Percentiles rank a stretch among this genome's conserved stretches.
Conservation (phyloP, 306 rosid genomes). For the Ormosia emarginata region DNA sequence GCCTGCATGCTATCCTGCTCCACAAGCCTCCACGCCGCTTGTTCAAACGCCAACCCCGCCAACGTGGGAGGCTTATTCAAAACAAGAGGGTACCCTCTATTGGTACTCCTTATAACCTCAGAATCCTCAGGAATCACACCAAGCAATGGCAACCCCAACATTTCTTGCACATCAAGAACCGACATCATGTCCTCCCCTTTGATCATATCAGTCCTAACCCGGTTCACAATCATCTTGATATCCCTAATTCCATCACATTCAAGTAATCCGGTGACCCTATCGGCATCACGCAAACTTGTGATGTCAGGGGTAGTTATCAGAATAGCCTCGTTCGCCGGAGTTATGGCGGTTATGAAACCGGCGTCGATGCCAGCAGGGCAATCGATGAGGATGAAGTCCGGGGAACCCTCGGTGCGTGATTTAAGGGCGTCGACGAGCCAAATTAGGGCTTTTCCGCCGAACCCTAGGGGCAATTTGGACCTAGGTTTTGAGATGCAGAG, state of each 20-base stretch:
- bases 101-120: conserved; percentile 92
- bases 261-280: conserved; percentile 79
- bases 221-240: conserved; percentile 92
- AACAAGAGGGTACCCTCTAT: conserved; percentile 86
- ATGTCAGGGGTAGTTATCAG: conserved; percentile 92
- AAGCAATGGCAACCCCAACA: conserved; percentile 82
- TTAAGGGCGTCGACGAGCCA: conserved; percentile 94
- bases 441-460: conserved; percentile 84
- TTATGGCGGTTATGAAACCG: conserved; percentile 92
- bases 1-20: conserved; percentile 98
- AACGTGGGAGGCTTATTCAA: conserved; percentile 89
- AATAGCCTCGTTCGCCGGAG: conserved; percentile 92
- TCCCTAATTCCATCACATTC: conserved; percentile 97
- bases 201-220: conserved; percentile 95
- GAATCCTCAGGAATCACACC: conserved; percentile 90
- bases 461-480: conserved; percentile 84
- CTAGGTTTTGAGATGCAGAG: conserved; percentile 95
- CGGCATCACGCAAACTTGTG: conserved; percentile 87
- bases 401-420: conserved; percentile 56
- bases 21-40: conserved; percentile 98
- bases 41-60: conserved; percentile 97
- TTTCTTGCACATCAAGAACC: conserved; percentile 92
- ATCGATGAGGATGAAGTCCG: conserved; percentile 83
- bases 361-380: conserved; percentile 99
- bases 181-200: conserved; percentile 99